Conservation (phyloP, 75 land plant species). For the Larix kaempferi region DNA sequence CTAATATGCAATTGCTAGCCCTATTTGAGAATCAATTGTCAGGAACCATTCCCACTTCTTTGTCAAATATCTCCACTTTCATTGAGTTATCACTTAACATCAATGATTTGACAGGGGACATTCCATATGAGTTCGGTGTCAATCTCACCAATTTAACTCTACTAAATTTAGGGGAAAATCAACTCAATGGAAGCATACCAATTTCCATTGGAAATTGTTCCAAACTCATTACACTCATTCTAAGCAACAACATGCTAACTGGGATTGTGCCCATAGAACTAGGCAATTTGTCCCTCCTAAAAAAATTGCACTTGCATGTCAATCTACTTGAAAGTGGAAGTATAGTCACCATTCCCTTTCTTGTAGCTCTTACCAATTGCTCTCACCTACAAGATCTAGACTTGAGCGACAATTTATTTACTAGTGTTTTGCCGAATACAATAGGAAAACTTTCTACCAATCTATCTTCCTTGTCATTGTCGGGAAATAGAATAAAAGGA, state of each 20-base stretch:
- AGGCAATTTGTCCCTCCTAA: neutral
- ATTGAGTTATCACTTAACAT: slow-evolving; percentile 8
- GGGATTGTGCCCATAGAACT: slow-evolving; percentile 22
- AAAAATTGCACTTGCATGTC: neutral
- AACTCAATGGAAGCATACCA: slow-evolving; percentile 7
- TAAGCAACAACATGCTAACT: slow-evolving; percentile 20
- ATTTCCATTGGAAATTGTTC: slow-evolving; percentile 19
- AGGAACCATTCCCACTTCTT: slow-evolving; percentile 20
- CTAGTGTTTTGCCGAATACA: neutral
- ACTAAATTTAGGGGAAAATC: slow-evolving; percentile 10
- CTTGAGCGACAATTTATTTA: slow-evolving; percentile 4
- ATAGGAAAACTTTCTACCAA: slow-evolving; percentile 3
- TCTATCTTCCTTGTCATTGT: neutral
- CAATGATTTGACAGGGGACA: slow-evolving; percentile 11
- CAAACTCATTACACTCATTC: slow-evolving; percentile 2
- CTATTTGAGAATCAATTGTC: slow-evolving; percentile 1
- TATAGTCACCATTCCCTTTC: neutral
- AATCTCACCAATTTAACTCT: neutral
- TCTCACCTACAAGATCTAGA: neutral
- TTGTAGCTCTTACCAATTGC: slow-evolving; percentile 4
- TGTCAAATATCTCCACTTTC: slow-evolving; percentile 11
- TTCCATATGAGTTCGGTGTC: slow-evolving; percentile 14
- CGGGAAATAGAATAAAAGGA: no score
- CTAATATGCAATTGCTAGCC: neutral
- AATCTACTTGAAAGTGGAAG: slow-evolving; percentile 2